Base-by-base conservation (phyloP, 257 asterid species). In the Fraxinus quadrangulata region DNA sequence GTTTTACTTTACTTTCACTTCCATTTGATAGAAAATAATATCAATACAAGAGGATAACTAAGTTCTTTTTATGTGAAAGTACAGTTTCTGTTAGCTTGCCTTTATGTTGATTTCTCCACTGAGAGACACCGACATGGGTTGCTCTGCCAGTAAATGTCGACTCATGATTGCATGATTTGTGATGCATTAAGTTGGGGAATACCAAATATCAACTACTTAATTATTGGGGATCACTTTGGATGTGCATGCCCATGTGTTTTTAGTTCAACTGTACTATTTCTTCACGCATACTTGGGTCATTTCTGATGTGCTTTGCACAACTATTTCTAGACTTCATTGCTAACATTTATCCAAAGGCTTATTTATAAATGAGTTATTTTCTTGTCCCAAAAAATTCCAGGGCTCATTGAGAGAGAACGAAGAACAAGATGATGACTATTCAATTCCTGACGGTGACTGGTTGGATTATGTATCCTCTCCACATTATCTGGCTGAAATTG, bases 401-500 rank as follows among this genome's bases (percentile, higher is more conserved):
- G 98, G 97, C 21, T 87, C 91, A 26, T 69, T 90, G 65, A 84
- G 98, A 84, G 87, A 30, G 33, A 23, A 63, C 11, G 31, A 28
- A 28, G 31, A 28, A 28, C 31, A 28, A 28, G 31, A 28, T 28
- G 31, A 28, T 28, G 28, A 26, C 28, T 28, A 28, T 2, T 28
- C 31, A 28, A 28, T 28, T 28, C 31, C 31, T 28, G 1, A 28
- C 2, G 36, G 36, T 3, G 36, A 4, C 36, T 33, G 36, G 98
- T 95, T 93, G 79, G 85, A 87, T 73, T 88, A 88, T 85, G 99
- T 92, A 79, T 95, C 99, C 3, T 89, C 92, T 72, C 97, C 98
- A 12, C 99, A 95, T 82, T 95, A 93, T 82, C 90, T 95, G 80
- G 94, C 97, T 72, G 99, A 93, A 88, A 89, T 92, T 45, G 98